Evolutionary conservation across 257 asterid species (phyloP).

Genomic region (Ocimum tenuiflorum): DNA sequence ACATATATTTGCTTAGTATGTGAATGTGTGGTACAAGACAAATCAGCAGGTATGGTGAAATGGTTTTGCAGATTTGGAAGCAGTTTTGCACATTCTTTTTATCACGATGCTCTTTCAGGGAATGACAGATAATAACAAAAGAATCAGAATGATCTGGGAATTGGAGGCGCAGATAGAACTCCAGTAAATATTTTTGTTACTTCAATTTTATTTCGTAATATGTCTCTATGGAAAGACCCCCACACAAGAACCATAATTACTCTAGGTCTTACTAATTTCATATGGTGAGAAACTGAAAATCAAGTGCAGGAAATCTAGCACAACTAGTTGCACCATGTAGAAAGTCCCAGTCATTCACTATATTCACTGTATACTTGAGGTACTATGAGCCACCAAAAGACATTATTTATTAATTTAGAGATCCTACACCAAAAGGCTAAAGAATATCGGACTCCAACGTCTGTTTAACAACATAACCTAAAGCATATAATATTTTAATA

Average conservation of each 20-base stretch:
- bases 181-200: not conserved
- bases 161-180: not conserved
- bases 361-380: too few relatives aligned
- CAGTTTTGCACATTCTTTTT: not conserved
- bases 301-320: too few relatives aligned
- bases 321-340: too few relatives aligned
- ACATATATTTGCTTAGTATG: not conserved
- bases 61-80: not conserved
- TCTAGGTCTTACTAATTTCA: not conserved
- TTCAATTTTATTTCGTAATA: not conserved
- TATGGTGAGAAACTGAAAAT: too few relatives aligned
- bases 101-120: not conserved
- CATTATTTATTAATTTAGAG: too few relatives aligned
- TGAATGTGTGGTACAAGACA: not conserved
- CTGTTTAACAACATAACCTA: too few relatives aligned
- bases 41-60: constrained; percentile 1
- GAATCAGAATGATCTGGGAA: not conserved
- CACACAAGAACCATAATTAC: not conserved
- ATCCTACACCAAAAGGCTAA: too few relatives aligned
- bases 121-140: not conserved
- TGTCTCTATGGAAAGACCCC: not conserved
- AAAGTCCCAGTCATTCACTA: too few relatives aligned
- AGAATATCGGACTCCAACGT: too few relatives aligned
- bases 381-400: too few relatives aligned
- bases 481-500: too few relatives aligned